Evolutionary conservation across 495 filamentous ascomycete species (phyloP), one percentile per base, ranked within the genome.

Genomic region (Xylaria acuta): DNA sequence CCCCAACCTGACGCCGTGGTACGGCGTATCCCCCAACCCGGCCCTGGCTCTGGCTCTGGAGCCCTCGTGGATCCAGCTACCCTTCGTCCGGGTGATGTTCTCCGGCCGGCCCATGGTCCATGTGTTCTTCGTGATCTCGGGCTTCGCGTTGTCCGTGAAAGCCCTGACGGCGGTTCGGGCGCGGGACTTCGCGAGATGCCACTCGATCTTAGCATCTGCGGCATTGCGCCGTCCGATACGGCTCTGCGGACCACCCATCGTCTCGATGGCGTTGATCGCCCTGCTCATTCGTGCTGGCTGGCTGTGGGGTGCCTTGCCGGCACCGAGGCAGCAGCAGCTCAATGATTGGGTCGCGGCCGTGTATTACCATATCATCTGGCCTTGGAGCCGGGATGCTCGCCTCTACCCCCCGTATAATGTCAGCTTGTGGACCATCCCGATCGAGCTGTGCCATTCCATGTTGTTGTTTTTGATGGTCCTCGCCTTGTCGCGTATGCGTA

Each of bases 51-150:
- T 22, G n/a, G 64, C 62, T 32, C 71, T 72, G 1, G 49, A 72
- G 7, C 78, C 80, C n/a, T 79, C 79, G 16, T 78, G 86, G 62
- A 82, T 90, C 63, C 91, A 92, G 78, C 80, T 92, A 18, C 91
- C 91, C 5, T 86, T 91, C 72, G 38, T 92, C 5, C 87, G 90
- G 62, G 80, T 92, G 69, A 73, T 92, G 14, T 89, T 88, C 76
- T 88, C 88, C 8, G 90, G 90, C 40, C 87, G 88, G 64, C 88
- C 91, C 62, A 91, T 92, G 90, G 91, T 93, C 12, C 86, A 89
- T 76, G 88, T 92, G 59, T 93, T 93, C 83, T 92, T 92, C 80
- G 88, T 92, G 69, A 89, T 93, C 54, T 92, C 90, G 7, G 90
- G 91, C 72, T 91, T 90, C 72, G 90, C 90, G 1, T 82, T 93